Percentiles rank a stretch among this genome's conserved stretches.
phyloP scores from a whole-genome alignment of 139 green algal genomes.

The Eudorina sp. region DNA sequence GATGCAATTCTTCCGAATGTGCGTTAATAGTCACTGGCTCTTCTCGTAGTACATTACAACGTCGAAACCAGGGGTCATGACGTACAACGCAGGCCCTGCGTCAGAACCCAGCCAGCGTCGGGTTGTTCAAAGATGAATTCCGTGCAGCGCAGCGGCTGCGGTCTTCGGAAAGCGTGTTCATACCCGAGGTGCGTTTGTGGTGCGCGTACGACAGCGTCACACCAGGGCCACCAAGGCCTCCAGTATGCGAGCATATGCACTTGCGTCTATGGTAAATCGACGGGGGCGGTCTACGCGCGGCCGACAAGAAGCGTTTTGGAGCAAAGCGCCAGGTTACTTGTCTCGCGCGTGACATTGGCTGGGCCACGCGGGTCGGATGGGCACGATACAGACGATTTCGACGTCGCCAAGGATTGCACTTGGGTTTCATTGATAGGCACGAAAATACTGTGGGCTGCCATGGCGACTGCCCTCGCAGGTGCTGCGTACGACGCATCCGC shows the following conservation, averaged over 20 bases:
- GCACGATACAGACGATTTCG: too few species aligned
- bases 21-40: neutral
- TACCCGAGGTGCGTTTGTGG: conserved; percentile 48
- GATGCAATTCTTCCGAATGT: conserved; percentile 46
- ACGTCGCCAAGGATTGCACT: too few species aligned
- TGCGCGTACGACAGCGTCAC: neutral
- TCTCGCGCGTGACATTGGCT: too few species aligned
- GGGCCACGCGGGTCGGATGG: too few species aligned
- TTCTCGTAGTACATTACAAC: neutral
- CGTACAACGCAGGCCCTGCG: conserved; percentile 32
- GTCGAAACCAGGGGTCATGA: neutral
- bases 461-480: conserved; percentile 29
- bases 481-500: conserved; percentile 54
- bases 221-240: too few species aligned
- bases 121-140: conserved; percentile 63
- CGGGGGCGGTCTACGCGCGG: too few species aligned
- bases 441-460: too few species aligned
- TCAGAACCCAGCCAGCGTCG: conserved; percentile 11
- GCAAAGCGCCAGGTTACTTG: too few species aligned
- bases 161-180: conserved; percentile 57
- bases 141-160: conserved; percentile 52
- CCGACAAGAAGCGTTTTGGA: too few species aligned
- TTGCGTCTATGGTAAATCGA: too few species aligned
- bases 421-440: too few species aligned
- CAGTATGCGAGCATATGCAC: too few species aligned